Conservation (phyloP, 805 yeast genomes). For the Wilhelminamyces savonicus region DNA sequence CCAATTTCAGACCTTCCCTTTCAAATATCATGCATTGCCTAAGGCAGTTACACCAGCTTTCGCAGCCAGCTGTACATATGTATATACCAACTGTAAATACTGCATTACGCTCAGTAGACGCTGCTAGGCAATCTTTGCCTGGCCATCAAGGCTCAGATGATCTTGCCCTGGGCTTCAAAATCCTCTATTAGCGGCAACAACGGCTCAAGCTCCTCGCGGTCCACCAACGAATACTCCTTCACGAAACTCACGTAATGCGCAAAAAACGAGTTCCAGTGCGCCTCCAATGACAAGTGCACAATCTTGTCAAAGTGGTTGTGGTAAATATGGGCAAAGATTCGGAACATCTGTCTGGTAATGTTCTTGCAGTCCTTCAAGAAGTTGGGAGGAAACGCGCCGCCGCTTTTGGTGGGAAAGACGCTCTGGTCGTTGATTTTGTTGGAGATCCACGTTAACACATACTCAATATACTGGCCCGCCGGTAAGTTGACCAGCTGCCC, state of each 20-base stretch:
- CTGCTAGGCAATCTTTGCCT: no score
- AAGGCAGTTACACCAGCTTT: no score
- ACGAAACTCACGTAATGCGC: slow-evolving; percentile 88
- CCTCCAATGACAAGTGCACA: slow-evolving; percentile 87
- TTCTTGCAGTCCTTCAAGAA: slow-evolving; percentile 79
- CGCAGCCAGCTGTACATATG: no score
- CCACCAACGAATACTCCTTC: slow-evolving; percentile 78
- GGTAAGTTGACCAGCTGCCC: slow-evolving; percentile 83
- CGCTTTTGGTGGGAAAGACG: slow-evolving; percentile 85
- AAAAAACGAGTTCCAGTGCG: slow-evolving; percentile 97
- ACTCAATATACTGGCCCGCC: slow-evolving; percentile 88
- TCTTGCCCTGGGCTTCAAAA: slow-evolving; percentile 83
- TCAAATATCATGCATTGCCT: no score
- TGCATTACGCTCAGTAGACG: no score
- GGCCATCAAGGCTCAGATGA: slow-evolving; percentile 42
- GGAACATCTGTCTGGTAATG: slow-evolving; percentile 85
- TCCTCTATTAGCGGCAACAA: slow-evolving; percentile 67
- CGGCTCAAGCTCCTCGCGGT: slow-evolving; percentile 74
- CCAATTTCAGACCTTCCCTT: no score
- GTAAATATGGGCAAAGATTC: slow-evolving; percentile 92
- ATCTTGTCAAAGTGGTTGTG: slow-evolving; percentile 92
- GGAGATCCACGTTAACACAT: slow-evolving; percentile 85
- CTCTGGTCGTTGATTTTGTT: slow-evolving; percentile 84
- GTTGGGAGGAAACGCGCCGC: slow-evolving; percentile 83
- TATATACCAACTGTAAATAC: no score